Conservation (phyloP, 352 stramenopile species). For the Albugo candida region DNA sequence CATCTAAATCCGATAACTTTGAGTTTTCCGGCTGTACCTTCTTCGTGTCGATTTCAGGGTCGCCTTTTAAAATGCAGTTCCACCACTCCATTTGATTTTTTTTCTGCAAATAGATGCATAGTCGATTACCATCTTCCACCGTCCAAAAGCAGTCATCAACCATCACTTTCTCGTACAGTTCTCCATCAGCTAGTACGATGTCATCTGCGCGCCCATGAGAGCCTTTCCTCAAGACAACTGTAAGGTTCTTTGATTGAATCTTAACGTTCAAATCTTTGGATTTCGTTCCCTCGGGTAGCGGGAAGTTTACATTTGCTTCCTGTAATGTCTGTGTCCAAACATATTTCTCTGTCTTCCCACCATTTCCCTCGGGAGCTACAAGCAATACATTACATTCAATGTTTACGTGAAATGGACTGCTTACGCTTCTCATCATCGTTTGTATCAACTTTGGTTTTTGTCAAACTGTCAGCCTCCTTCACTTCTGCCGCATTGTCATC, state of each 20-base stretch:
- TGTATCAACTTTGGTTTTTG: constrained; percentile 22
- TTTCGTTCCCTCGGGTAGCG: constrained; percentile 85
- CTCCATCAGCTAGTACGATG: constrained; percentile 71
- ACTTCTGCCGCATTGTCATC: constrained; percentile 19
- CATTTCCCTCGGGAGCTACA: constrained; percentile 81
- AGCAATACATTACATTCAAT: constrained; percentile 3
- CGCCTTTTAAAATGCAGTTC: constrained; percentile 88
- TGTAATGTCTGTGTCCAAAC: constrained; percentile 96
- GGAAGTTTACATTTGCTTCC: constrained; percentile 85
- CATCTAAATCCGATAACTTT: constrained; percentile 94
- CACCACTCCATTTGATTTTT: constrained; percentile 99
- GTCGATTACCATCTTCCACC: constrained; percentile 79
- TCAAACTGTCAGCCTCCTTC: constrained; percentile 12
- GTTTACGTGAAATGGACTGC: constrained; percentile 5
- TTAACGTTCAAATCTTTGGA: constrained; percentile 83
- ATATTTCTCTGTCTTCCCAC: constrained; percentile 85
- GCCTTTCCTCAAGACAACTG: constrained; percentile 70
- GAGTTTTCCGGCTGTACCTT: constrained; percentile 98
- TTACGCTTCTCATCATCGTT: constrained; percentile 47
- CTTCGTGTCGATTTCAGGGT: constrained; percentile 94
- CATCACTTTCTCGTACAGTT: constrained; percentile 89
- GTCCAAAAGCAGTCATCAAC: constrained; percentile 99
- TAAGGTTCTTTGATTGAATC: constrained; percentile 82
- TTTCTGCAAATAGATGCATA: constrained; percentile 92
- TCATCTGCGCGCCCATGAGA: background rate